These are phyloP conservation scores for Saccharomyces paradoxus DNA, from an alignment of 805 yeast species.

Conservation along the genomic window DNA sequence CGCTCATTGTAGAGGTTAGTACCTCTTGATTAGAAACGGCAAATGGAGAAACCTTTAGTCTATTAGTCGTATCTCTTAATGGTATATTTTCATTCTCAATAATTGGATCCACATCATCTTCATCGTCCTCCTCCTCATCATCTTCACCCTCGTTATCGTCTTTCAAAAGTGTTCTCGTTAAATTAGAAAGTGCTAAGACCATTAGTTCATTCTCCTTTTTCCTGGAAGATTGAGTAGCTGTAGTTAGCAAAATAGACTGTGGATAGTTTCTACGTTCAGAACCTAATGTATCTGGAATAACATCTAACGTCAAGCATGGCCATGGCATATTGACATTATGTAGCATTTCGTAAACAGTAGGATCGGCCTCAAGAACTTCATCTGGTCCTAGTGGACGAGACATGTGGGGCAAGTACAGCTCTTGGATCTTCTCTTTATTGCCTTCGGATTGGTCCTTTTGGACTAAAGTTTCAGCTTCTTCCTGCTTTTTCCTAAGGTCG, in stretches of 20 bases:
- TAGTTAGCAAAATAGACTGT: conserved; percentile 72
- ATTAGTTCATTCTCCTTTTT: conserved; percentile 83
- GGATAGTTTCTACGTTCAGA: conserved; percentile 85
- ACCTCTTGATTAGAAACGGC: conserved; percentile 60
- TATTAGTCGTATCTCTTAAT: conserved; percentile 75
- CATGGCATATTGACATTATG: conserved; percentile 91
- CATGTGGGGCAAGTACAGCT: conserved; percentile 76
- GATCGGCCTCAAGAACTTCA: conserved; percentile 94
- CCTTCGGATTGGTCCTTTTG: conserved; percentile 32
- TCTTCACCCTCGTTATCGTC: conserved; percentile 66
- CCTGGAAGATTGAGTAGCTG: conserved; percentile 89
- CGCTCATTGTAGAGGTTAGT: conserved; percentile 80
- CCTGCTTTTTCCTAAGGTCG: conserved; percentile 31
- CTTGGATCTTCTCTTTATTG: conserved; percentile 31
- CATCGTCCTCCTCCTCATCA: conserved; percentile 66
- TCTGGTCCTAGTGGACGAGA: conserved; percentile 89
- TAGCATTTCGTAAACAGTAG: conserved; percentile 90
- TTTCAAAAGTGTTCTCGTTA: conserved; percentile 78
- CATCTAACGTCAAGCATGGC: conserved; percentile 91
- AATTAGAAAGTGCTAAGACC: conserved; percentile 71
- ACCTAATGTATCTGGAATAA: conserved; percentile 81
- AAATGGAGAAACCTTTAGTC: conserved; percentile 78
- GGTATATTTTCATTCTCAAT: conserved; percentile 80
- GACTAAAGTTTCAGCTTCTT: conserved; percentile 31
- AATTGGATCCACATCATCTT: conserved; percentile 69